Percentiles rank a stretch among this genome's conserved stretches.
These are phyloP conservation scores for Hypoxylon sp. DNA, from an alignment of 2,329 filamentous ascomycete genomes.

Conservation along the genomic window DNA sequence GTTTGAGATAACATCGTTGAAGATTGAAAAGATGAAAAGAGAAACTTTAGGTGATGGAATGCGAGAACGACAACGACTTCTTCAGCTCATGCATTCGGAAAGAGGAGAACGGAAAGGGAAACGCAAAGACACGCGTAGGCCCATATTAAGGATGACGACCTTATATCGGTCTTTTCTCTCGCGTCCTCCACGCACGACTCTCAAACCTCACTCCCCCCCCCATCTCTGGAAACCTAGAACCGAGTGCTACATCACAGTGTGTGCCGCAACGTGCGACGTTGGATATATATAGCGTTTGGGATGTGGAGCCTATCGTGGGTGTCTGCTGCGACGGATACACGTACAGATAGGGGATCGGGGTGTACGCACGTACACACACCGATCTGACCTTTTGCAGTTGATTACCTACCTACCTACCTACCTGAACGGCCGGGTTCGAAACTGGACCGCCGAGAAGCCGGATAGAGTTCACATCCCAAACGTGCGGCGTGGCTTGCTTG, in stretches of 20 bases:
- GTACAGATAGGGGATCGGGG: not conserved
- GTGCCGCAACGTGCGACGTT: conserved; percentile 1
- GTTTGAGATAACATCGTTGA: conserved; percentile 10
- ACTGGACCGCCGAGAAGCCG: not conserved
- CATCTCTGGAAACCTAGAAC: conserved; percentile 18
- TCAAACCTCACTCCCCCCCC: not conserved
- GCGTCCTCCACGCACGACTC: conserved; percentile 8
- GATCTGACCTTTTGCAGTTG: conserved; percentile 7
- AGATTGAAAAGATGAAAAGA: not conserved
- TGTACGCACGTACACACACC: conserved; percentile 1
- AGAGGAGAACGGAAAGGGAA: conserved; percentile 4
- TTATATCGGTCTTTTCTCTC: conserved; percentile 15
- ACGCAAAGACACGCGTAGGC: conserved; percentile 14
- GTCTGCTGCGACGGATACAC: conserved; percentile 1
- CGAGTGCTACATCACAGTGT: conserved; percentile 7
- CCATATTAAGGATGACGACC: conserved; percentile 22
- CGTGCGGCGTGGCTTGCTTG: conserved; percentile 13
- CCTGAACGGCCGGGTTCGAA: not conserved
- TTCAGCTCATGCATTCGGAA: too few relatives aligned
- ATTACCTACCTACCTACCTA: too few relatives aligned
- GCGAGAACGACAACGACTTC: too few relatives aligned
- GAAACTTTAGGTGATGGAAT: not conserved
- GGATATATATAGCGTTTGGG: conserved; percentile 13
- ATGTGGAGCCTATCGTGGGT: conserved; percentile 22
- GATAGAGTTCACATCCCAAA: conserved; percentile 27